A percentile compares a stretch with the other conserved stretches of the same genome.
Conservation (phyloP, 2,329 filamentous ascomycete species). For the Clonostachys sp. region DNA sequence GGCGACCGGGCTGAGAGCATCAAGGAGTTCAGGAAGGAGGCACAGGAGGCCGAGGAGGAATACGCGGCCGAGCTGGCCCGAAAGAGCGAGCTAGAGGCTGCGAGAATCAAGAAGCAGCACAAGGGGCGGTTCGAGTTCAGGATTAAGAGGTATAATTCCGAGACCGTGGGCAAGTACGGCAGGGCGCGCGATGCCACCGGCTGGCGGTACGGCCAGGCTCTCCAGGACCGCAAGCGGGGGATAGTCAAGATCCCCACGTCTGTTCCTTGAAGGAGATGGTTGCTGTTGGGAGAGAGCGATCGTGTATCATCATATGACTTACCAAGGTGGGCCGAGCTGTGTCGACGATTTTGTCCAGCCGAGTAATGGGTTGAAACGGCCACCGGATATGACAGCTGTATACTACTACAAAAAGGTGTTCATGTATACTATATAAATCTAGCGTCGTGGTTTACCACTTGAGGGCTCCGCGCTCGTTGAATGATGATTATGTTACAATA, state of each 20-base stretch:
- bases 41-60: slow-evolving; percentile 35
- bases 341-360: too few relatives aligned
- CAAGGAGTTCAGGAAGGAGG: slow-evolving; percentile 32
- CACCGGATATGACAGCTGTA: too few relatives aligned
- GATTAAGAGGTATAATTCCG: slow-evolving; percentile 54
- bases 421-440: too few relatives aligned
- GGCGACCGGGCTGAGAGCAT: slow-evolving; percentile 8
- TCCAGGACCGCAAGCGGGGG: slow-evolving; percentile 59
- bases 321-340: too few relatives aligned
- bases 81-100: slow-evolving; percentile 27
- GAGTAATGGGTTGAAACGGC: too few relatives aligned
- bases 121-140: slow-evolving; percentile 57
- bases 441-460: too few relatives aligned
- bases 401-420: too few relatives aligned
- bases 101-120: slow-evolving; percentile 35
- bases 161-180: slow-evolving; percentile 50
- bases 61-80: slow-evolving; percentile 24
- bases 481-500: too few relatives aligned
- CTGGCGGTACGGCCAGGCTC: slow-evolving; percentile 60
- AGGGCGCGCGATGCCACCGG: slow-evolving; percentile 47
- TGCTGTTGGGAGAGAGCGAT: too few relatives aligned
- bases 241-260: slow-evolving; percentile 63
- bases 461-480: too few relatives aligned
- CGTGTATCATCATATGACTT: too few relatives aligned
- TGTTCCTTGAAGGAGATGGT: slow-evolving; percentile 38